Base-by-base conservation (phyloP, 495 filamentous ascomycete species). In the Tuber borchii region DNA sequence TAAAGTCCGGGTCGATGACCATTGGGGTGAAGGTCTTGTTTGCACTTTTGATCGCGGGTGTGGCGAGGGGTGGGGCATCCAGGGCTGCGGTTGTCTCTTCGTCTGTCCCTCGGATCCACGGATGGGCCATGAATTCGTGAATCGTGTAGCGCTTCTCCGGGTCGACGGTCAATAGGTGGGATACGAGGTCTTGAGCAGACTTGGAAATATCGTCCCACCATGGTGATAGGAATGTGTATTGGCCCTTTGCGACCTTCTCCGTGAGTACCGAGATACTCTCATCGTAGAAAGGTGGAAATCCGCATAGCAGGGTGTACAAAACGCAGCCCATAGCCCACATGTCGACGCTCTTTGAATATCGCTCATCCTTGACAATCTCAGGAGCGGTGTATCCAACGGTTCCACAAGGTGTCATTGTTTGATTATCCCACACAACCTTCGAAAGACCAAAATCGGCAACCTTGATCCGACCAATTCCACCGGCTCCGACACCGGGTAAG, bases 121-220 rank as follows among this genome's bases (percentile, higher is more conserved):
- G 95, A 82, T 99, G 95, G 45, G 86, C 87, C 73, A 97, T 87
- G 86, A 97, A 97, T 78, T 97, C 89, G 76, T 87, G 88, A 83
- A 97, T 97, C 1, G 90, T 92, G 85, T 92, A 97, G 1, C 94
- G 90, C 85, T 95, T 93, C 70, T 94, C 92, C 5, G 94, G 94
- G 82, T 97, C 93, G 73, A 97, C 94, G 31, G 93, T 94, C 68
- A 97, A 87, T 6, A 99, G 90, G 83, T 98, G 95, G 0, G 93
- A 93, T 71, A 99, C 93, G 8, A 99, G 85, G 81, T 99, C 96
- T 83, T 98, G 93, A 1, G 95, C 95, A 0, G 93, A 90, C 84
- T 97, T 95, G 78, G 94, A 97, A 76, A 98, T 98, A 77, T 97
- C 94, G 80, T 99, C 95, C 95, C 95, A 99, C 95, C 95, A 99